phyloP scores from a whole-genome alignment of 2,329 filamentous ascomycete genomes.

The Coniella lustricola region DNA sequence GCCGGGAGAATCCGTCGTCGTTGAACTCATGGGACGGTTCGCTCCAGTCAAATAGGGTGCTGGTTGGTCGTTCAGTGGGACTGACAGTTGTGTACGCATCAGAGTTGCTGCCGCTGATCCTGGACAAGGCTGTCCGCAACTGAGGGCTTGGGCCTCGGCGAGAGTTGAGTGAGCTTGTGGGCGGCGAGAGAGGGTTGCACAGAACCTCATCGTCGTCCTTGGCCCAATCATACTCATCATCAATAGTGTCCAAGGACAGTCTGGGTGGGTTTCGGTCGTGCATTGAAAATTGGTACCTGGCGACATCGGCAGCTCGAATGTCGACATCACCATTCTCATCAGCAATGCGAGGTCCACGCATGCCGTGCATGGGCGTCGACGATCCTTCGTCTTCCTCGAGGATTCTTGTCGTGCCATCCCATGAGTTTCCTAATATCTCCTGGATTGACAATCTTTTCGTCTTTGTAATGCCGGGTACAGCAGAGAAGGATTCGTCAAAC shows the following conservation, averaged over 20 bases:
- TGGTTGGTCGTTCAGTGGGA: constrained; percentile 46
- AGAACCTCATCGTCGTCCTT: constrained; percentile 47
- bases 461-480: constrained; percentile 45
- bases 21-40: constrained; percentile 60
- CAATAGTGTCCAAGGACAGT: constrained; percentile 49
- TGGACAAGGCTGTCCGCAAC: constrained; percentile 46
- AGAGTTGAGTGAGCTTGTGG: constrained; percentile 48
- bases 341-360: constrained; percentile 23
- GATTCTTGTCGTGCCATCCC: constrained; percentile 50
- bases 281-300: constrained; percentile 13
- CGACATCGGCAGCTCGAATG: constrained; percentile 15
- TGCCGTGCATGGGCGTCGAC: constrained; percentile 42
- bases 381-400: constrained; percentile 56
- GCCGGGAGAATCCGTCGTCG: constrained; percentile 54
- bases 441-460: constrained; percentile 52
- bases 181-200: constrained; percentile 52
- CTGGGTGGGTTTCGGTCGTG: constrained; percentile 35
- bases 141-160: constrained; percentile 43
- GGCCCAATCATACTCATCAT: constrained; percentile 59
- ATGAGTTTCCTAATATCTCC: constrained; percentile 48
- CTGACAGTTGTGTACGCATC: constrained; percentile 28
- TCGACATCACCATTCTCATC: constrained; percentile 20
- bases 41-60: constrained; percentile 73
- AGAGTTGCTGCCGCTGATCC: constrained; percentile 37
- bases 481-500: constrained; percentile 71